Evolutionary conservation across 768 basidiomycete species (phyloP), one percentile per base, ranked within the genome.

Genomic region (Pleurotus djamor): DNA sequence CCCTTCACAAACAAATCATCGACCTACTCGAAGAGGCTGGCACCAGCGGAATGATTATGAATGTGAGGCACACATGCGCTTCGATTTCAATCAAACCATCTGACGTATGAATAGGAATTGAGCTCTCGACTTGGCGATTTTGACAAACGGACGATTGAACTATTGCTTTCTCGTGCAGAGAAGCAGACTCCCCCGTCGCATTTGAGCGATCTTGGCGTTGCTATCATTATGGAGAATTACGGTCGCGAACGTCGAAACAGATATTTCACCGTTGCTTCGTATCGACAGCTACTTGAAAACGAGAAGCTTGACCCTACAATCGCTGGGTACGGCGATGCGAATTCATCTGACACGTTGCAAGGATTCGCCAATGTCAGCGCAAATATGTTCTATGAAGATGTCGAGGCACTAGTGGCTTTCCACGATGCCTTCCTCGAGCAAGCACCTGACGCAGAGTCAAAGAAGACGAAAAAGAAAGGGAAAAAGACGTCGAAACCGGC

Each of bases 171-270:
- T 13, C 84, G 89, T 47, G 83, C 89, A 17, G 86, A 86, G 63
- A 86, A 80, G 66, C 77, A 68, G 60, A 77, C 76, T 8, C 85
- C 87, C 12, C 93, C 93, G 4, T 61, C 82, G 4, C 92, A 94
- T 69, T 81, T 95, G 12, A 76, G 77, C 54, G 90, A 94, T 69
- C 76, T 91, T 43, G 81, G 85, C 32, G 82, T 92, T 52, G 81
- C 82, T 17, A 83, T 86, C 38, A 70, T 92, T 33, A 88, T 89
- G 81, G 96, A 97, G 72, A 92, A 85, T 0, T 79, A 81, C 62
- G 92, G 92, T 4, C 85, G 94, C 37, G 92, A 98, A 73, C 87
- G 94, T 33, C 88, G 93, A 21, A 85, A 93, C 69, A 82, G 93
- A 62, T 93, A 93, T 68, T 95, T 85, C 74, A 91, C 92, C 0